Base-by-base conservation (phyloP, 1,284 basidiomycete species). In the Malassezia sp. region DNA sequence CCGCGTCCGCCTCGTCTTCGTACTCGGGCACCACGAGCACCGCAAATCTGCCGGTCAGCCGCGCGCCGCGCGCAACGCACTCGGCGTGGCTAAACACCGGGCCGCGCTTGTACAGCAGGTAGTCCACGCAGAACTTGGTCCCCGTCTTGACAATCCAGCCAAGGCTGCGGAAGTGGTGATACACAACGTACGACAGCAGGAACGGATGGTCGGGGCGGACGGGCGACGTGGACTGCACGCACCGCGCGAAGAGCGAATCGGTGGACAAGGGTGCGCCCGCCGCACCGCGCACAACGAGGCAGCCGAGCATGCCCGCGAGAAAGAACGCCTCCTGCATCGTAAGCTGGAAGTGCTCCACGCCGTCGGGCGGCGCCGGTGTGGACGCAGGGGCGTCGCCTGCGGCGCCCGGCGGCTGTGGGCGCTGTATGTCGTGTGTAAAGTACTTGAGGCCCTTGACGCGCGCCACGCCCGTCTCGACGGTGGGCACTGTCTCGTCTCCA, bases 91-190 rank as follows among this genome's bases (percentile, higher is more conserved):
- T 77, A 69, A 96, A 96, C 0, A 93, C 87, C 0, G 91, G 90
- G 0, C 93, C 93, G 8, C 83, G 79, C 49, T 89, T 90, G 72
- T 99, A 99, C 24, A 97, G 74, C 12, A 99, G 76, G 73, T 84
- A 87, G 64, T 99, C 93, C 32, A 84, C 84, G 65, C 89, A 95
- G 72, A 99, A 99, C 72, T 99, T 99, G 74, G 93, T 82, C 2
- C 93, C 93, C 20, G 80, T 80, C 71, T 90, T 88, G 52, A 95
- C 82, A 14, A 95, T 85, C 93, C 93, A 97, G n/a, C 93, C 93
- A 4, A 97, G 77, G 2, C 89, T 88, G 17, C 91, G 80, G 68
- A 85, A 97, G 72, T 97, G 88, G 69, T 97, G 91, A 66, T 91
- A 95, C 6, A 80, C 81, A 38, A 83, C 80, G 65, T 96, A 99